Percentiles rank a stretch among this genome's conserved stretches.
These are phyloP conservation scores for Cronartium ribicola DNA, from an alignment of 1,284 basidiomycete genomes.

Conservation along the genomic window DNA sequence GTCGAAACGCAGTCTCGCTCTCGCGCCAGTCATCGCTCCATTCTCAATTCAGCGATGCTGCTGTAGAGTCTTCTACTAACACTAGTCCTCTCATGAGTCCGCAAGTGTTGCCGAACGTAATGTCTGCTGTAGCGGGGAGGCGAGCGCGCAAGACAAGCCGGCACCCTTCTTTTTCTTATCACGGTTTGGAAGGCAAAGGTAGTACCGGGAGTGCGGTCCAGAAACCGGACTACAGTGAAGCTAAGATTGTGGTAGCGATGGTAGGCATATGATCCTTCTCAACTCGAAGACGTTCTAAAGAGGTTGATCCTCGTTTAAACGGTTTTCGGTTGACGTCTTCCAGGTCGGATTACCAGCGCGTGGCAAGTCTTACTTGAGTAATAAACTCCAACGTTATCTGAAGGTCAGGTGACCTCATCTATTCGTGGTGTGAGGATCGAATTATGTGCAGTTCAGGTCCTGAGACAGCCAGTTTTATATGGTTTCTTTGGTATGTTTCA, in stretches of 20 bases:
- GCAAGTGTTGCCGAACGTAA: conserved; percentile 1
- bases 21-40: conserved; percentile 32
- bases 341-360: conserved; percentile 75
- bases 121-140: not conserved
- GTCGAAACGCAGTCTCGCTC: not conserved
- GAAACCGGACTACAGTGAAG: conserved; percentile 95
- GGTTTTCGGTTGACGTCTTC: not conserved
- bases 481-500: not conserved
- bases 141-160: conserved; percentile 8
- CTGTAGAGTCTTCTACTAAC: conserved; percentile 15
- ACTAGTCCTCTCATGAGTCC: conserved; percentile 21
- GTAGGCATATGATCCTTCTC: conserved; percentile 55
- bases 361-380: conserved; percentile 74
- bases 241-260: conserved; percentile 98
- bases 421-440: not conserved
- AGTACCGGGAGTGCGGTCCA: conserved; percentile 25
- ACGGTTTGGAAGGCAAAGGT: conserved; percentile 41
- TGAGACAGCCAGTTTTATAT: not conserved
- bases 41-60: conserved; percentile 33
- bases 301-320: conserved; percentile 4
- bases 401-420: conserved; percentile 18
- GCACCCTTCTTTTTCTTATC: conserved; percentile 41
- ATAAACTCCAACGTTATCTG: conserved; percentile 39
- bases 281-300: not conserved
- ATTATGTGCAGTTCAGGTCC: not conserved